Evolutionary conservation across 495 filamentous ascomycete species (phyloP), one percentile per base, ranked within the genome.

Genomic region (Staphylotrichum tortipilum): DNA sequence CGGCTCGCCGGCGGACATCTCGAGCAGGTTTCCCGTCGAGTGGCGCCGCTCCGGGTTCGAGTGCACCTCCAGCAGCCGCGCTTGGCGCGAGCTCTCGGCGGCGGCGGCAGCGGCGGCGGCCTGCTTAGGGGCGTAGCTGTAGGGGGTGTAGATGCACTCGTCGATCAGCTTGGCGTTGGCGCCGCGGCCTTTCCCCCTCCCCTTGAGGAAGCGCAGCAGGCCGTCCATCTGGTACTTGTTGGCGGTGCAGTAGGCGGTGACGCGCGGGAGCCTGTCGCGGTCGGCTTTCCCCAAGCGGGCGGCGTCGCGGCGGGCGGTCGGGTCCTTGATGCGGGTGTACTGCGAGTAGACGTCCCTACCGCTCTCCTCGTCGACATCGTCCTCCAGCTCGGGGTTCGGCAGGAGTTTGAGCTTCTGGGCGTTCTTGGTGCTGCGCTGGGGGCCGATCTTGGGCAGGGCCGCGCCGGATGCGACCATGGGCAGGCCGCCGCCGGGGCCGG

Each of bases 331-430:
- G 29, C 94, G 82, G 9, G 79, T 69, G 77, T 94, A 76, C 65
- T 98, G 92, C 12, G 88, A 88, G 67, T 98, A 98, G 12, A 98
- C 92, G 65, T 98, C 92, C 46, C 92, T 76, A 17, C 91, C 89
- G 56, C 86, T 87, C 62, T 98, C 92, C 57, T 92, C 89, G 51
- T 94, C 89, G 3, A 71, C 69, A 1, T 68, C 77, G 37, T 87
- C 86, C 3, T 81, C 83, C 9, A 86, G 78, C 35, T 91, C 87
- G 2, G 94, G 89, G 58, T 91, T 88, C 4, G 92, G 92, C 9
- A 98, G 71, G 14, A 97, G 76, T 67, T 98, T 98, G 44, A 98
- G 76, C 68, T 98, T 98, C 71, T 97, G 88, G 1, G 88, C 86
- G 48, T 85, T 95, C 64, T 94, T 92, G 24, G 89, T 94, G 36